These are phyloP conservation scores for Globisporangium irregulare DNA, from an alignment of 352 stramenopile genomes.

Conservation along the genomic window DNA sequence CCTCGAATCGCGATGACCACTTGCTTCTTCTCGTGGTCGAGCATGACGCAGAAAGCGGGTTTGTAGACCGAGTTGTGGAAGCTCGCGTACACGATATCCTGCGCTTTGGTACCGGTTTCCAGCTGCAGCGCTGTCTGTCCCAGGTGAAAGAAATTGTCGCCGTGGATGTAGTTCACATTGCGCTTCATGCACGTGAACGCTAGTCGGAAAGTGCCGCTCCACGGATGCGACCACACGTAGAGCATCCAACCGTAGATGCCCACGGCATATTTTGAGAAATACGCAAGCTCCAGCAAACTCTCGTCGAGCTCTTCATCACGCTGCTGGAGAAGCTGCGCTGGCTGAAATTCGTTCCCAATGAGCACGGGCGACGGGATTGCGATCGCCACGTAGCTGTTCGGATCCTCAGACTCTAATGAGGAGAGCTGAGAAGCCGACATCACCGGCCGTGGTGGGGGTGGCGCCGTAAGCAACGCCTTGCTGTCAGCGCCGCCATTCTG, in stretches of 20 bases:
- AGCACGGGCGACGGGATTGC: constrained; percentile 33
- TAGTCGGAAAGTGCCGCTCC: constrained; percentile 71
- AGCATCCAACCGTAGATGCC: constrained; percentile 90
- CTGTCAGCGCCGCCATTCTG: constrained; percentile 7
- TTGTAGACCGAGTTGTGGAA: constrained; percentile 81
- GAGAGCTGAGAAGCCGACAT: constrained; percentile 22
- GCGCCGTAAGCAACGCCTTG: neutral
- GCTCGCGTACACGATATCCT: constrained; percentile 82
- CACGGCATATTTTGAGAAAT: constrained; percentile 84
- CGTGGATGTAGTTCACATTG: constrained; percentile 61
- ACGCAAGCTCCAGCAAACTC: constrained; percentile 62
- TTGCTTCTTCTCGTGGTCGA: constrained; percentile 69
- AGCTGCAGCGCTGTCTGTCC: constrained; percentile 78
- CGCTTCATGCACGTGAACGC: constrained; percentile 77
- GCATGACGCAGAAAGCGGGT: constrained; percentile 76
- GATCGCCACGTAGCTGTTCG: constrained; percentile 46
- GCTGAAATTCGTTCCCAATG: neutral
- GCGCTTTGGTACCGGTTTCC: constrained; percentile 51
- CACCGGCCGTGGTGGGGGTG: constrained; percentile 2
- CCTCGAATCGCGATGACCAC: constrained; percentile 82
- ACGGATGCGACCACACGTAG: constrained; percentile 88
- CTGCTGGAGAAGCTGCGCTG: constrained; percentile 28
- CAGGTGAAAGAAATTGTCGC: constrained; percentile 84
- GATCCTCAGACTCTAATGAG: constrained; percentile 20
- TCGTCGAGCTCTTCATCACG: constrained; percentile 46